Evolutionary conservation across 352 stramenopile species (phyloP), one percentile per base, ranked within the genome.

Genomic region (Pythium apleroticum): DNA sequence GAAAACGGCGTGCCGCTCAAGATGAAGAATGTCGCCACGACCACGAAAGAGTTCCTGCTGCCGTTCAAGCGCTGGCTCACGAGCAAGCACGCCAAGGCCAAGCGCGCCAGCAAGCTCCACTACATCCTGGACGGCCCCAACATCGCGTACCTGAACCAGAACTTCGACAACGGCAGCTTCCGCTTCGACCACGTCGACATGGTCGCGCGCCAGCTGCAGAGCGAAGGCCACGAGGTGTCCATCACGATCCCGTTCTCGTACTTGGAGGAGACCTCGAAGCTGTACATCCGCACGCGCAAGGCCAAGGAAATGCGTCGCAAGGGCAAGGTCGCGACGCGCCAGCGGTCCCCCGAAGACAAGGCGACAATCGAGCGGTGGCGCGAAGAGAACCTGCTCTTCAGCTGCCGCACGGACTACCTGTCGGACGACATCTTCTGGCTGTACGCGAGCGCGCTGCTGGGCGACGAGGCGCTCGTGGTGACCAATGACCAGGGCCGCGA

Each of bases 341-440:
- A 77, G 57, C 86, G 74, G 20, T 83, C 80, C 5, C 28, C 57
- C 7, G 72, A 77, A 17, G 86, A 94, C 58, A 88, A 83, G 61
- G 65, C 65, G 3, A 83, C 89, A 48, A 50, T 94, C n/a, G 61
- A 77, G 2, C 72, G 74, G 20, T 98, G 96, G 72, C 69, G 79
- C 25, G 62, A 81, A 1, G 56, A 85, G n/a, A 77, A 84, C 37
- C 77, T 97, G n/a, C 75, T 98, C 20, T 99, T 97, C 73, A 95
- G 64, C 88, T 98, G 77, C 77, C 91, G 61, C 57, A 86, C 71
- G 57, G 94, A 75, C 88, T 76, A 78, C 41, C 65, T 90, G 25
- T 90, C 86, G 25, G 97, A 99, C 77, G 97, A 99, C 78, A 97
- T 97, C 77, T 99, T 98, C 76, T 99, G 97, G 97, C 76, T 99